Evolutionary conservation across 1,139 yeast genomes (phyloP).

Genomic region (Groenewaldozyma auringiensis): DNA sequence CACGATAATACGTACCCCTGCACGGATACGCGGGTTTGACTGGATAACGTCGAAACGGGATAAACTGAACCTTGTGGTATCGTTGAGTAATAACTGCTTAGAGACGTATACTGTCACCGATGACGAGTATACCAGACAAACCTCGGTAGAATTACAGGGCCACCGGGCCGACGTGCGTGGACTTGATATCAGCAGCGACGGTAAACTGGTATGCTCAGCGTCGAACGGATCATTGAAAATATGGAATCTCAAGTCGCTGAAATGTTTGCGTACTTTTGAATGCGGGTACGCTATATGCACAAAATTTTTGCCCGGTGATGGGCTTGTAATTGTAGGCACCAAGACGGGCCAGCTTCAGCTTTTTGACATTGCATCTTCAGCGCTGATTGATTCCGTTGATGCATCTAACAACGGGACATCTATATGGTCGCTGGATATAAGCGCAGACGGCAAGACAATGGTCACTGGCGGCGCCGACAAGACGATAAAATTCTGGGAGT

Average conservation of each 20-base stretch:
- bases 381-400: constrained; percentile 59
- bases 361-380: constrained; percentile 79
- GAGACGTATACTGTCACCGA: constrained; percentile 56
- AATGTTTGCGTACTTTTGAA: constrained; percentile 78
- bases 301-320: constrained; percentile 85
- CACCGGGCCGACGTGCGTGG: constrained; percentile 87
- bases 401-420: constrained; percentile 61
- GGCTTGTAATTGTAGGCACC: constrained; percentile 81
- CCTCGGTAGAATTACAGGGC: constrained; percentile 67
- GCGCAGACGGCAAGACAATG: constrained; percentile 76
- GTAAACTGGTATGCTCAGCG: constrained; percentile 76
- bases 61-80: constrained; percentile 51
- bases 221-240: constrained; percentile 83
- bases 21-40: constrained; percentile 30
- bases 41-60: constrained; percentile 21
- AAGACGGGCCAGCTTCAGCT: constrained; percentile 79
- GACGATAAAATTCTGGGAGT: constrained; percentile 81
- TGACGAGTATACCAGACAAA: constrained; percentile 39
- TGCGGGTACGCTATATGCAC: constrained; percentile 83
- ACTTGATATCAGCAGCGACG: constrained; percentile 73
- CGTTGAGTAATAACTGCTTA: constrained; percentile 65
- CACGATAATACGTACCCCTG: constrained; percentile 27
- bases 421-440: constrained; percentile 83
- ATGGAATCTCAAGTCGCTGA: constrained; percentile 71
- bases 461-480: constrained; percentile 96